phyloP scores from a whole-genome alignment of 495 filamentous ascomycete species.

The Apiosordaria backusii region DNA sequence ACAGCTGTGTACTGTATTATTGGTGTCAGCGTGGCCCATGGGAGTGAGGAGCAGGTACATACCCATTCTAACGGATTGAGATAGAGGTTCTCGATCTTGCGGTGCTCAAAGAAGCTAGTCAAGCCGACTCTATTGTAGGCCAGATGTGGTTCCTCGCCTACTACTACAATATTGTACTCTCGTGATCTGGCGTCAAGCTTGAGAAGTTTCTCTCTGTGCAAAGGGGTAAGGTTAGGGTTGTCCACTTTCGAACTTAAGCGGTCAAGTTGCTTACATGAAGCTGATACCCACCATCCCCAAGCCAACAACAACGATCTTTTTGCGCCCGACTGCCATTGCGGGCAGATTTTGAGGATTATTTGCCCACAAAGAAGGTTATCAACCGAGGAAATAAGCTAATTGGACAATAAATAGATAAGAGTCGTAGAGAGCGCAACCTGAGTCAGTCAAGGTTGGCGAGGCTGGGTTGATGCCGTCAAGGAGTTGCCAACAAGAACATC shows the following conservation, averaged over 20 bases:
- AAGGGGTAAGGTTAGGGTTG: background rate
- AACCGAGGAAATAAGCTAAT: background rate
- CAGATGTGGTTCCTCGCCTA: constrained; percentile 88
- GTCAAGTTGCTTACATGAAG: constrained; percentile 66
- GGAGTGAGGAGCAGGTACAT: constrained; percentile 24
- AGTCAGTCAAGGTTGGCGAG: background rate
- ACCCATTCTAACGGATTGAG: constrained; percentile 90
- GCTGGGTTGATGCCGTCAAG: background rate
- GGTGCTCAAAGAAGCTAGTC: constrained; percentile 88
- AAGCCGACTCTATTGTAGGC: constrained; percentile 97
- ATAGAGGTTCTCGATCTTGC: constrained; percentile 85
- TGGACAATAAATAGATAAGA: background rate
- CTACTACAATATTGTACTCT: constrained; percentile 82
- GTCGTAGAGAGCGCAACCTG: background rate
- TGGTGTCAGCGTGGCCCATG: background rate
- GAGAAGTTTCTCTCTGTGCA: constrained; percentile 71
- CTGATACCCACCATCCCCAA: constrained; percentile 95
- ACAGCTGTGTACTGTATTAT: constrained; percentile 37
- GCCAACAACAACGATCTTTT: constrained; percentile 81
- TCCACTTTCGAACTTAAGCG: background rate
- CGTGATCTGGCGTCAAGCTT: constrained; percentile 75
- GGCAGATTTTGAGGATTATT: background rate
- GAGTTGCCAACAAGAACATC: background rate
- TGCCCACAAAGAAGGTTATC: background rate
- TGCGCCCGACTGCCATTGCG: constrained; percentile 46